Conservation (phyloP, 108 stramenopile genomes). For the Conticribra guillardii region DNA sequence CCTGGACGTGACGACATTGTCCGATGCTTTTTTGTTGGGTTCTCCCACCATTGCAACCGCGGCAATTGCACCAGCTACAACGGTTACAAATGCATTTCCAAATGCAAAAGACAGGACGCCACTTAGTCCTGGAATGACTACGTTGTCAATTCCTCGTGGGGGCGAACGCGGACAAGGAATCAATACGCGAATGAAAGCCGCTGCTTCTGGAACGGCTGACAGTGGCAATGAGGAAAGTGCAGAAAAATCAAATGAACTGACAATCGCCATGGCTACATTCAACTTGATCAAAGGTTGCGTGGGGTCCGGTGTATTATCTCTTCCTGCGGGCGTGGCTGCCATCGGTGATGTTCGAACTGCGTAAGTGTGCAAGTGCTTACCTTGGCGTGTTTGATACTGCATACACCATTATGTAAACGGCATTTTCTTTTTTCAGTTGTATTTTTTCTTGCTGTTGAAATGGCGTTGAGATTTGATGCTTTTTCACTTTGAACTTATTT, state of each 20-base stretch:
- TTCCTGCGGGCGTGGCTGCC: slow-evolving; percentile 81
- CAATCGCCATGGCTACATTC: slow-evolving; percentile 66
- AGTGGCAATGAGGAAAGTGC: not conserved
- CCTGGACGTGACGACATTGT: not conserved
- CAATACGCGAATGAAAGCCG: not conserved
- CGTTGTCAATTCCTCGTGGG: too few relatives aligned
- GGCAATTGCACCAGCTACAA: too few relatives aligned
- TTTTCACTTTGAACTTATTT: too few relatives aligned
- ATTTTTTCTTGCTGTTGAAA: too few relatives aligned
- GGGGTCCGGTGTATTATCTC: slow-evolving; percentile 86
- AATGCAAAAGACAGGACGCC: not conserved
- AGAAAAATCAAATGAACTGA: not conserved
- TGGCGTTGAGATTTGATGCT: too few relatives aligned
- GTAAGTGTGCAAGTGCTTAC: slow-evolving; percentile 27
- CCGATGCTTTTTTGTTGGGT: not conserved
- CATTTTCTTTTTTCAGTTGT: not conserved
- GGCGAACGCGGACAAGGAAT: not conserved
- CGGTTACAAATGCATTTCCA: not conserved
- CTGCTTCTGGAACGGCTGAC: not conserved
- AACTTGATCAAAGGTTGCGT: slow-evolving; percentile 91
- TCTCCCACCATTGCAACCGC: not conserved
- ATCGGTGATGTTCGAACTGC: slow-evolving; percentile 55
- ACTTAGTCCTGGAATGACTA: too few relatives aligned
- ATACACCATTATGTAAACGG: not conserved
- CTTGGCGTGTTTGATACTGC: not conserved